Conservation (phyloP, 352 stramenopile species). For the Phytophthora pinifolia region DNA sequence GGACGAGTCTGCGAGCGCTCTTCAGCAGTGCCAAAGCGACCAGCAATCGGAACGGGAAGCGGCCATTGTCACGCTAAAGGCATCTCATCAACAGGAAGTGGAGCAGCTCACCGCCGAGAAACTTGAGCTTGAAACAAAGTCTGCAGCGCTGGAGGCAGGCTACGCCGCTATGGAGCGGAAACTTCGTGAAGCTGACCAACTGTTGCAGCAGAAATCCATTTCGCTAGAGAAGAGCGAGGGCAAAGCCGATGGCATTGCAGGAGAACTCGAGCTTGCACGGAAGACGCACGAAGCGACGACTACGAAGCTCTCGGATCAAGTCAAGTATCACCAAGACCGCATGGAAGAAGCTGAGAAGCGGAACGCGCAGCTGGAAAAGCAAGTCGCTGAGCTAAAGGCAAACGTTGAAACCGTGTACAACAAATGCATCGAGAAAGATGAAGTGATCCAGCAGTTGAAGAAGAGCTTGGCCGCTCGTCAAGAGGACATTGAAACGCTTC, state of each 20-base stretch:
- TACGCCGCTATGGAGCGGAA: neutral
- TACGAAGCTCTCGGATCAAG: conserved; percentile 25
- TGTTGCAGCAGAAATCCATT: conserved; percentile 11
- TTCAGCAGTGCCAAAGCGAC: conserved; percentile 14
- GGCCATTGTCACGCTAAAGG: conserved; percentile 13
- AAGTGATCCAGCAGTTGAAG: conserved; percentile 54
- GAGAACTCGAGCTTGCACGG: conserved; percentile 21
- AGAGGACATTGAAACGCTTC: conserved; percentile 54
- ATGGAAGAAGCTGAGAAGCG: conserved; percentile 35
- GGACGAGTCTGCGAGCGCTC: conserved; percentile 1
- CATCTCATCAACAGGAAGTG: conserved; percentile 21
- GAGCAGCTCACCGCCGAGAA: conserved; percentile 17
- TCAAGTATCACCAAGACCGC: conserved; percentile 35
- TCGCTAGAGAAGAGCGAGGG: conserved; percentile 22
- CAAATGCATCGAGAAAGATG: conserved; percentile 61
- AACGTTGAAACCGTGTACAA: conserved; percentile 48
- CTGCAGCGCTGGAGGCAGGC: conserved; percentile 17
- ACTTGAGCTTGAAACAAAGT: conserved; percentile 15
- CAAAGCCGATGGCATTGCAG: conserved; percentile 1
- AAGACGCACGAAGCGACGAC: conserved; percentile 18
- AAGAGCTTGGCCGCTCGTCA: conserved; percentile 38
- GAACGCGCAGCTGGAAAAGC: conserved; percentile 40
- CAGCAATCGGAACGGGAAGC: conserved; percentile 21
- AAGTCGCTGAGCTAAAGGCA: conserved; percentile 46
- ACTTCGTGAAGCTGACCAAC: conserved; percentile 20